Percentiles rank a stretch among this genome's conserved stretches.
These are phyloP conservation scores for Umbelopsis vinacea DNA, from an alignment of 192 early-diverging fungal genomes.

Conservation along the genomic window DNA sequence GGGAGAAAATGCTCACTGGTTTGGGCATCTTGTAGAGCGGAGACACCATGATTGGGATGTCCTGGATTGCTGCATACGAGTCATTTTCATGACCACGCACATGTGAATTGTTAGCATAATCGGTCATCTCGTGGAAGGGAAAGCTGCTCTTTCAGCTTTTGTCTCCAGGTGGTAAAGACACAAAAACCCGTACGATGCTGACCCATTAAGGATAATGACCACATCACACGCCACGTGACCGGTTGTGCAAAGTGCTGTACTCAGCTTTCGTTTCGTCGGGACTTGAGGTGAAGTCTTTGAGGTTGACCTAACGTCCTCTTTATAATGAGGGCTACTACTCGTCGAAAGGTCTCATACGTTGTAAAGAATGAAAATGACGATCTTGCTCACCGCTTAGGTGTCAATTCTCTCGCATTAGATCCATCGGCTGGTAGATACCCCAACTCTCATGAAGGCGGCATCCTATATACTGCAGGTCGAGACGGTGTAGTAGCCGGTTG, in stretches of 20 bases:
- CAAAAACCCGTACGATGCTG: background rate
- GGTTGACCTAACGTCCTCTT: background rate
- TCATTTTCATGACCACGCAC: conserved; percentile 19
- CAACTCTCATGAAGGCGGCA: conserved; percentile 50
- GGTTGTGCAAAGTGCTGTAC: background rate
- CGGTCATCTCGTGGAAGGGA: background rate
- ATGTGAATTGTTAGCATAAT: background rate
- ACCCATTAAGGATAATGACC: background rate
- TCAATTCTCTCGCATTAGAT: conserved; percentile 85
- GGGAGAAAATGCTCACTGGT: conserved; percentile 20
- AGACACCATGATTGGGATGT: conserved; percentile 44
- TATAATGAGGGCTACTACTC: conserved; percentile 36
- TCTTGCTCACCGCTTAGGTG: conserved; percentile 78
- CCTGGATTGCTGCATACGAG: conserved; percentile 40
- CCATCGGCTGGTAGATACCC: conserved; percentile 37
- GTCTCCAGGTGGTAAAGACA: background rate
- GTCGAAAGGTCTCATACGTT: conserved; percentile 64
- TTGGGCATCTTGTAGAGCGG: conserved; percentile 42
- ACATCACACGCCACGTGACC: background rate
- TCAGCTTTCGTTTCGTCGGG: background rate
- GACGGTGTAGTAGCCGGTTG: conserved; percentile 89
- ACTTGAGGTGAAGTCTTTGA: background rate
- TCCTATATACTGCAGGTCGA: conserved; percentile 88
- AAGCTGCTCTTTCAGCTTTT: background rate
- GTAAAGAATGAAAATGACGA: conserved; percentile 56